These are phyloP conservation scores for Xerocomus minutiporus DNA, from an alignment of 1,284 basidiomycete genomes.

Conservation along the genomic window DNA sequence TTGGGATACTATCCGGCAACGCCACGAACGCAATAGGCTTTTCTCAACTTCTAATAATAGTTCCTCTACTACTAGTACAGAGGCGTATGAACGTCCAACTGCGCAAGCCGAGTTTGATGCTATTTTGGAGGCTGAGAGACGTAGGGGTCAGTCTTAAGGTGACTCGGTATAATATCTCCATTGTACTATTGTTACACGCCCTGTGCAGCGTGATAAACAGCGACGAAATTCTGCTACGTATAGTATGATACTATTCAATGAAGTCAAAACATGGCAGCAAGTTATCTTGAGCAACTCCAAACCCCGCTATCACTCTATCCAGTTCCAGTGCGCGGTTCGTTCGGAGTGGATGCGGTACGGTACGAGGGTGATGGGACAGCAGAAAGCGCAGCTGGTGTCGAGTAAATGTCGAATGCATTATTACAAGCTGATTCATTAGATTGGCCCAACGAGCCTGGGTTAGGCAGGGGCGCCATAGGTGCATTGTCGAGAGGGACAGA, in stretches of 20 bases:
- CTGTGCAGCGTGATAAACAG: not conserved
- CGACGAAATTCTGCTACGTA: constrained; percentile 1
- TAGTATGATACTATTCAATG: constrained; percentile 6
- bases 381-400: constrained; percentile 8
- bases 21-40: constrained; percentile 42
- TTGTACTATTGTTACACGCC: not conserved
- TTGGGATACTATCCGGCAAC: constrained; percentile 64
- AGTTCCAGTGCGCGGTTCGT: constrained; percentile 5
- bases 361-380: constrained; percentile 8
- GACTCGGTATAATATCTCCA: constrained; percentile 2
- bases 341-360: constrained; percentile 3
- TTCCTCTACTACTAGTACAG: constrained; percentile 8
- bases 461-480: constrained; percentile 40
- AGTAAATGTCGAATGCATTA: constrained; percentile 11
- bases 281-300: constrained; percentile 14
- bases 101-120: constrained; percentile 59
- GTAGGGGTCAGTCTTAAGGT: constrained; percentile 22
- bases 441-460: constrained; percentile 16
- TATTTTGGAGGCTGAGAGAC: constrained; percentile 53
- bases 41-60: constrained; percentile 16
- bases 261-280: constrained; percentile 2
- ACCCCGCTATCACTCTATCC: constrained; percentile 5
- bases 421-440: constrained; percentile 7
- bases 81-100: constrained; percentile 34
- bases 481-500: constrained; percentile 17